Base-by-base conservation (phyloP, 371 early-diverging fungal species). In the Apophysomyces ossiformis region DNA sequence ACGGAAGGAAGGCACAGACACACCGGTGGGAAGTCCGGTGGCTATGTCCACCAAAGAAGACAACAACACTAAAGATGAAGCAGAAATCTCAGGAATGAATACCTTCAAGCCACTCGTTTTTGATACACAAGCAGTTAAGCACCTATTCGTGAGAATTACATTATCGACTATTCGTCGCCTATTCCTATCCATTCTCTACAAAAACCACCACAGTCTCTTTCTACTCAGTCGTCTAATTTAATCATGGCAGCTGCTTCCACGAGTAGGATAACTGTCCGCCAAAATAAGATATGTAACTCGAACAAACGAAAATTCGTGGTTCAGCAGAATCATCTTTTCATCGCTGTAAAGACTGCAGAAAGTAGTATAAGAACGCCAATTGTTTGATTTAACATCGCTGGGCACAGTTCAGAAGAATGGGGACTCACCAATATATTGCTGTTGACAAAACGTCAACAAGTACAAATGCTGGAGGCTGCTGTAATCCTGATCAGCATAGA, bases 361-460 rank as follows among this genome's bases (percentile, higher is more conserved):
- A 87, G 67, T 63, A 75, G 5, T 86, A 86, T 73, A 85, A 85
- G 60, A 84, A 83, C 59, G 79, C 83, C 35, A 85, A 82, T 63
- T 86, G 84, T 61, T 75, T 89, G 15, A 72, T 78, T 69, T 87
- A 88, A 68, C 92, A 92, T 71, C 83, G 86, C 16, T 88, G 89
- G 89, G 89, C 90, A 63, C 92, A 92, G n/a, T 61, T 87, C 89
- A 21, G 85, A 84, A 56, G 77, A 85, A 64, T 92, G 91, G 92
- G 83, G 82, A 37, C 65, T 84, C 38, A 85, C 89, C 4, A 81
- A 82, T 60, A 88, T 88, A 64, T 72, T 91, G 37, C 74, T 84
- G 37, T 72, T 90, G 38, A 86, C 88, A 26, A 90, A 90, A 63
- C 92, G 90, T 69, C 91, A 90, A 58, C 81, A 84, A 64, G 83